A percentile compares a stretch with the other conserved stretches of the same genome.
Conservation (phyloP, 2,329 filamentous ascomycete genomes). For the Microascus cirrosus region DNA sequence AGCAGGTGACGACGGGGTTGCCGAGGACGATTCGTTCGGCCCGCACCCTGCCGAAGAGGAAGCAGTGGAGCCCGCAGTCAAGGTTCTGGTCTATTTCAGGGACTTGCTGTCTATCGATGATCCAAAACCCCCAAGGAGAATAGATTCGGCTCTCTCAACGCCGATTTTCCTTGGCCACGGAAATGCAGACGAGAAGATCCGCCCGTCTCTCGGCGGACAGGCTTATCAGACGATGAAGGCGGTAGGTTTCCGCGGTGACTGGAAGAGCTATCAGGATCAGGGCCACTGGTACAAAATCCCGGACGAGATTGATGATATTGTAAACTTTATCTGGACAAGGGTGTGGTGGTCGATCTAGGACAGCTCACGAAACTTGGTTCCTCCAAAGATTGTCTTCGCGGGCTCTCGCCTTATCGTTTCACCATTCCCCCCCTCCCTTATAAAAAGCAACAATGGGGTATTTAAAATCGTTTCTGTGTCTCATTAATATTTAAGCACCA, state of each 20-base stretch:
- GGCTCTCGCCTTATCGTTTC: too few species aligned
- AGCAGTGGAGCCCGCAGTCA: not conserved
- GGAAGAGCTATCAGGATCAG: not conserved
- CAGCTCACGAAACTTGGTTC: too few species aligned
- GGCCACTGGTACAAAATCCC: constrained; percentile 8
- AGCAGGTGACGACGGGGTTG: constrained; percentile 8
- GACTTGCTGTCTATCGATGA: not conserved
- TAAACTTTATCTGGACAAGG: constrained; percentile 6
- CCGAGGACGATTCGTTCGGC: constrained; percentile 12
- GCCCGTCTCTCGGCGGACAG: constrained; percentile 18
- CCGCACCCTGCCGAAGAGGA: constrained; percentile 8
- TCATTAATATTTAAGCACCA: too few species aligned
- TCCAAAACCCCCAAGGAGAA: not conserved
- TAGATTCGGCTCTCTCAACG: not conserved
- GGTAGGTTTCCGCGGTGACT: not conserved
- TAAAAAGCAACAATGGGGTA: too few species aligned
- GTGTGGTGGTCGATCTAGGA: not conserved
- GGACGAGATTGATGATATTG: constrained; percentile 33
- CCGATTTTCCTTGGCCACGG: constrained; percentile 69
- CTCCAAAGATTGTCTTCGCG: too few species aligned
- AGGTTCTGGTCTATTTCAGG: too few species aligned
- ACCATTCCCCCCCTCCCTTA: too few species aligned
- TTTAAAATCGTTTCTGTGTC: too few species aligned
- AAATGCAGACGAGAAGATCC: constrained; percentile 67
- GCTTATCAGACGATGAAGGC: not conserved